Evolutionary conservation across 805 yeast genomes (phyloP).

Genomic region (Wickerhamiella alocasiicola): DNA sequence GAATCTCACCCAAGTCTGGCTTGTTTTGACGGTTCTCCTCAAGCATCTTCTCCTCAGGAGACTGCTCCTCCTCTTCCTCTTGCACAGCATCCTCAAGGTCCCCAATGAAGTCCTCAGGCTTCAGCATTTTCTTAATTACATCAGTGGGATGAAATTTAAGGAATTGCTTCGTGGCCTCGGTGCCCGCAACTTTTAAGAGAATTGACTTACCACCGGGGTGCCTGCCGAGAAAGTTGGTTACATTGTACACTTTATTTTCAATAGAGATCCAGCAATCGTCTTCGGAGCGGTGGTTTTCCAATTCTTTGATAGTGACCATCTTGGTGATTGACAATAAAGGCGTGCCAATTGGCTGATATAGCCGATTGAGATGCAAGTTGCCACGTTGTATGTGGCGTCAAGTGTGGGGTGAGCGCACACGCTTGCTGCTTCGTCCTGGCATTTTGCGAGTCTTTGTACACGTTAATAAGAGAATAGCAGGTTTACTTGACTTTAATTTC

Average conservation of each 20-base stretch:
- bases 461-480: too few relatives aligned
- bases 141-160: conserved; percentile 90
- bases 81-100: conserved; percentile 26
- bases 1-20: conserved; percentile 60
- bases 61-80: conserved; percentile 30
- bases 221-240: conserved; percentile 46
- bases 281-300: conserved; percentile 41
- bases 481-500: too few relatives aligned
- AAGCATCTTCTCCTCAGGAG: conserved; percentile 34
- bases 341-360: too few relatives aligned
- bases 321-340: too few relatives aligned
- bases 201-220: conserved; percentile 54
- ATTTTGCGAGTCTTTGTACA: too few relatives aligned
- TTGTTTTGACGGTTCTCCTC: conserved; percentile 33
- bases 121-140: conserved; percentile 51
- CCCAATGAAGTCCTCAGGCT: conserved; percentile 52
- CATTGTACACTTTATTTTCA: conserved; percentile 66
- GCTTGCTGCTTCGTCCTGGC: too few relatives aligned
- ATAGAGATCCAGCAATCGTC: conserved; percentile 77
- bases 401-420: too few relatives aligned
- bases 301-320: conserved; percentile 23
- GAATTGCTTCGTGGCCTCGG: conserved; percentile 70
- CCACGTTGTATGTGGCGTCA: too few relatives aligned
- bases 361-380: too few relatives aligned
- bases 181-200: conserved; percentile 49